These are phyloP conservation scores for Umbilicus rupestris DNA, from an alignment of 164 flowering plant species.

Conservation along the genomic window DNA sequence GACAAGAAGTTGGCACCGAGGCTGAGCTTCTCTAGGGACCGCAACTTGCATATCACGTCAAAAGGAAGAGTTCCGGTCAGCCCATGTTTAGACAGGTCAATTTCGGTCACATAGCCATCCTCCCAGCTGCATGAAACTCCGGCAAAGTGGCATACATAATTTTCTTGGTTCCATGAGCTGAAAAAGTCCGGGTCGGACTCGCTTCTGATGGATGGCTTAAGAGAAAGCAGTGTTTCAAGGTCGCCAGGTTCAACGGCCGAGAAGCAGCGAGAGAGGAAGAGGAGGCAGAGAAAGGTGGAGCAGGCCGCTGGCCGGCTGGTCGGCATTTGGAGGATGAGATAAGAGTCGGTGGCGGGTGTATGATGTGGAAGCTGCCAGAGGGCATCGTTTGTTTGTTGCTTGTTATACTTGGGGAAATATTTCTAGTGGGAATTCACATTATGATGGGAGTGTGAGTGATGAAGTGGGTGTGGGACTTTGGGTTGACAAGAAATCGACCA, in stretches of 20 bases:
- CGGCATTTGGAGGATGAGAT: background rate
- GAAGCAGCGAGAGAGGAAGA: background rate
- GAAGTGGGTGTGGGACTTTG: too few species aligned
- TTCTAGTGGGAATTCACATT: too few species aligned
- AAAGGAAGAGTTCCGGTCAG: slow-evolving; percentile 38
- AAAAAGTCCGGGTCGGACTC: slow-evolving; percentile 21
- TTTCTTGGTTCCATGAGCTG: slow-evolving; percentile 29
- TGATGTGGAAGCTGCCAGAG: too few species aligned
- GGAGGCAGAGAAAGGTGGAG: slow-evolving; percentile 8
- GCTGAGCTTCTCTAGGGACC: slow-evolving; percentile 29
- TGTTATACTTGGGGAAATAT: background rate
- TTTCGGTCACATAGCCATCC: slow-evolving; percentile 24
- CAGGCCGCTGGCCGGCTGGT: slow-evolving; percentile 7
- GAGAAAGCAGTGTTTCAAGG: slow-evolving; percentile 26
- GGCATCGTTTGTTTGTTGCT: background rate
- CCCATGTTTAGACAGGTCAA: slow-evolving; percentile 24
- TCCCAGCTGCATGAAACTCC: slow-evolving; percentile 45
- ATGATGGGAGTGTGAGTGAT: too few species aligned
- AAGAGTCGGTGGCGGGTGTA: background rate
- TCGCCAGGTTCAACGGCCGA: slow-evolving; percentile 18
- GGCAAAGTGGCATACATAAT: slow-evolving; percentile 33
- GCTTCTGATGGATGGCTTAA: slow-evolving; percentile 27
- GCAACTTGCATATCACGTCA: slow-evolving; percentile 39
- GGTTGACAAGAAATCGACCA: too few species aligned
- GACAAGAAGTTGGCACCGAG: slow-evolving; percentile 32